These are phyloP conservation scores for Geranomyces michiganensis DNA, from an alignment of 192 early-diverging fungal species.

Conservation along the genomic window DNA sequence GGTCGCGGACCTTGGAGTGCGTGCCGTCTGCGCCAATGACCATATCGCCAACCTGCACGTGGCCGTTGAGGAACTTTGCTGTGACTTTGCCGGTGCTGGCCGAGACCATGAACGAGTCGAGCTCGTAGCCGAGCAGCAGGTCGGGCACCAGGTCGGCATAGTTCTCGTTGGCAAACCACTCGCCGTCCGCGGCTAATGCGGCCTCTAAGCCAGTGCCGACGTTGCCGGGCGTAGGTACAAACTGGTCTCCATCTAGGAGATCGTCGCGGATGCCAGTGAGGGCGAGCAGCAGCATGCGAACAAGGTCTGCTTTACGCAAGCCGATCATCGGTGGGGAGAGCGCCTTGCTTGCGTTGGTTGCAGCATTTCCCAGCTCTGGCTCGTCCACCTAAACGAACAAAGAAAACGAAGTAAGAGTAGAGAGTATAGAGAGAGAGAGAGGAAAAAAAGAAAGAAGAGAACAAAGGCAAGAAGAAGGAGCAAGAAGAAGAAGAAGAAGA, in stretches of 20 bases:
- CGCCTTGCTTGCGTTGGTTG: background rate
- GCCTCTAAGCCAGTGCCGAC: constrained; percentile 20
- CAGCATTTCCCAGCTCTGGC: constrained; percentile 14
- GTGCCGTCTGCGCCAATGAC: constrained; percentile 55
- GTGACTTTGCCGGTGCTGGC: constrained; percentile 45
- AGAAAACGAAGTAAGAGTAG: too few species aligned
- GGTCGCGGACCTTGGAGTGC: constrained; percentile 49
- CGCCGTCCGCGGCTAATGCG: constrained; percentile 43
- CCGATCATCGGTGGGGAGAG: constrained; percentile 51
- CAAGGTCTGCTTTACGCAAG: constrained; percentile 46
- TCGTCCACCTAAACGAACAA: background rate
- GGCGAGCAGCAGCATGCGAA: constrained; percentile 52
- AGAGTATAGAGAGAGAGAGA: too few species aligned
- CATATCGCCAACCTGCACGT: constrained; percentile 40
- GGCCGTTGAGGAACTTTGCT: constrained; percentile 46
- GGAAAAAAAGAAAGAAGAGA: too few species aligned
- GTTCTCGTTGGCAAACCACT: constrained; percentile 47
- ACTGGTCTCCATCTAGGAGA: constrained; percentile 32
- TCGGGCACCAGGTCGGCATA: constrained; percentile 41
- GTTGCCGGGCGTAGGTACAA: constrained; percentile 23
- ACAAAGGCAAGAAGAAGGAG: too few species aligned
- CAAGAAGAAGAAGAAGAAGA: too few species aligned
- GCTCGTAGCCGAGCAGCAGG: constrained; percentile 43
- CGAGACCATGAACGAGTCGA: constrained; percentile 48
- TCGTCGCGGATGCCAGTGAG: constrained; percentile 44